Evolutionary conservation across 176 grass and related monocot genomes (phyloP).

Genomic region (Echinochloa phyllopogon): DNA sequence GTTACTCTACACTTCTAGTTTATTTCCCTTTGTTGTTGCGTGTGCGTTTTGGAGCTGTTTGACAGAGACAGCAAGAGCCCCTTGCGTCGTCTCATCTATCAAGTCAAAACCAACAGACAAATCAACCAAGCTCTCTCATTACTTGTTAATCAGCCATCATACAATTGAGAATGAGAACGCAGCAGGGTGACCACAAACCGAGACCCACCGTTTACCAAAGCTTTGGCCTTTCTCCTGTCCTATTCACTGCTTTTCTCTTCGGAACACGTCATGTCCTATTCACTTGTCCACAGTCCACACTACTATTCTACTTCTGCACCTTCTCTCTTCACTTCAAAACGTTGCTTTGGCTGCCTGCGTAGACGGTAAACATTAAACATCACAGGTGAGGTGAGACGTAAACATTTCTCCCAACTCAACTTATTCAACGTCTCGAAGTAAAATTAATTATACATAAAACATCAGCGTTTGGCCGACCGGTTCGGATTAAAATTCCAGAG

Average conservation of each 20-base stretch:
- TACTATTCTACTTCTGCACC: background rate
- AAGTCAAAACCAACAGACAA: slow-evolving; percentile 9
- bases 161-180: too few relatives aligned
- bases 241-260: background rate
- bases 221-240: slow-evolving; percentile 31
- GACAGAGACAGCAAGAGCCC: background rate
- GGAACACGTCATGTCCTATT: slow-evolving; percentile 33
- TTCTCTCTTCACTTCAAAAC: background rate
- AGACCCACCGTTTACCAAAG: slow-evolving; percentile 40
- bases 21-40: slow-evolving; percentile 4
- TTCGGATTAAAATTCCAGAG: too few relatives aligned
- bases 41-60: background rate
- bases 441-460: background rate
- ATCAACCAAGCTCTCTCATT: background rate
- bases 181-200: background rate
- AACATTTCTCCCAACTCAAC: background rate
- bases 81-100: background rate
- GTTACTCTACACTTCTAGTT: slow-evolving; percentile 17
- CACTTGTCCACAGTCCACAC: slow-evolving; percentile 9
- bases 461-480: too few relatives aligned
- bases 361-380: background rate
- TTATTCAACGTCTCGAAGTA: background rate
- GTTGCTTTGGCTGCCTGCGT: background rate
- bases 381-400: too few relatives aligned
- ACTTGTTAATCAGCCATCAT: too few relatives aligned